phyloP scores from a whole-genome alignment of 2,329 filamentous ascomycete species.

The Phialocephala subalpina region DNA sequence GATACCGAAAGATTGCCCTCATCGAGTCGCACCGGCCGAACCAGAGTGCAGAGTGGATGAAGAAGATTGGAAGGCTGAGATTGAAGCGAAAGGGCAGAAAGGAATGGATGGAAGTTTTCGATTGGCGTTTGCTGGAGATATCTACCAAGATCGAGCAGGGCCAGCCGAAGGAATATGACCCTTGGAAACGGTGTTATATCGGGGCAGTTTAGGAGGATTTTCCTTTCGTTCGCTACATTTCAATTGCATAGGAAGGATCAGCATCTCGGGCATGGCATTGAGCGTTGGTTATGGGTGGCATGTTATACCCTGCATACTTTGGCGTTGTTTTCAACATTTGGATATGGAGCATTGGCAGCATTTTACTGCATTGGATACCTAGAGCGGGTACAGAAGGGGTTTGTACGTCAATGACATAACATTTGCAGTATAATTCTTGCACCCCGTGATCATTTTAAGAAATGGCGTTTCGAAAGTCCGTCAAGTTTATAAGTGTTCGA shows the following conservation, averaged over 20 bases:
- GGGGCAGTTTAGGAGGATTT: background rate
- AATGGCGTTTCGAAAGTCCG: too few relatives aligned
- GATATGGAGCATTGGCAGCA: background rate
- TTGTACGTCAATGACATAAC: too few relatives aligned
- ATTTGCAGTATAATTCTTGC: too few relatives aligned
- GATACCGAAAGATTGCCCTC: conserved; percentile 43
- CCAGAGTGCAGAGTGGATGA: conserved; percentile 44
- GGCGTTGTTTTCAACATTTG: conserved; percentile 3
- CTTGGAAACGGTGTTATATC: conserved; percentile 23
- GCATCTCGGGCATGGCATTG: background rate
- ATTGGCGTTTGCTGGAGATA: conserved; percentile 51
- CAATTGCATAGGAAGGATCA: background rate
- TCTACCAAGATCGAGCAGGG: conserved; percentile 51
- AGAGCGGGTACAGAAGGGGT: too few relatives aligned
- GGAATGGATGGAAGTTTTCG: conserved; percentile 45
- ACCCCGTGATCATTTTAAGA: background rate
- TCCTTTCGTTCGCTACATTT: background rate
- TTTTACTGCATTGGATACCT: background rate
- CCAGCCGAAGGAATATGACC: conserved; percentile 38
- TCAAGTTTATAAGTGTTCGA: too few relatives aligned
- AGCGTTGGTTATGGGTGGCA: background rate
- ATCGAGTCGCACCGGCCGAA: conserved; percentile 45
- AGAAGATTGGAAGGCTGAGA: conserved; percentile 34
- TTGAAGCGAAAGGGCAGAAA: conserved; percentile 39
- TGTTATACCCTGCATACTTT: conserved; percentile 9